phyloP scores from a whole-genome alignment of 108 stramenopile genomes.

The Mayamaea pseudoterrestris region DNA sequence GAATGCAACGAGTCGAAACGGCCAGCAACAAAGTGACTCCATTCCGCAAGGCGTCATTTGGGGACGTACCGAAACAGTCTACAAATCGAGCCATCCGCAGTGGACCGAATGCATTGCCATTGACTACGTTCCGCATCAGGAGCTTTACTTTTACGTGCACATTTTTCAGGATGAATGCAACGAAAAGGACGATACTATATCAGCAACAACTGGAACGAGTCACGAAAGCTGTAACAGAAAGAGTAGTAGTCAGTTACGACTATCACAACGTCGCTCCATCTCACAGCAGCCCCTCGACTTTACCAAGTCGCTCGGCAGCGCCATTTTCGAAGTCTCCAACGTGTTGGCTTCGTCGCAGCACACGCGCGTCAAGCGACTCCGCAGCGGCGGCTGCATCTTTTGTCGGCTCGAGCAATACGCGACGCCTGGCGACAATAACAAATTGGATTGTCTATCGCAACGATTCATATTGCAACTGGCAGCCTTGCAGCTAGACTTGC shows the following conservation, averaged over 20 bases:
- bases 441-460: too few relatives aligned
- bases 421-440: not conserved
- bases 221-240: too few relatives aligned
- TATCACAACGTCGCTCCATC: too few relatives aligned
- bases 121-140: conserved; percentile 39
- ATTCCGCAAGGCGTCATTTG: not conserved
- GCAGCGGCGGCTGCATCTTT: conserved; percentile 22
- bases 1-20: too few relatives aligned
- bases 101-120: conserved; percentile 35
- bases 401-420: conserved; percentile 13
- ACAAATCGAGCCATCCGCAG: conserved; percentile 22
- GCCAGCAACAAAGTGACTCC: too few relatives aligned
- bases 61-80: conserved; percentile 3
- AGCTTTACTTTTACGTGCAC: conserved; percentile 22
- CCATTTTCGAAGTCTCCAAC: conserved; percentile 51
- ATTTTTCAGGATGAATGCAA: conserved; percentile 7
- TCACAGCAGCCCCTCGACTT: not conserved
- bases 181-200: too few relatives aligned
- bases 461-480: conserved; percentile 17
- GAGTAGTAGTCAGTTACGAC: too few relatives aligned
- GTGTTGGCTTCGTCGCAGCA: conserved; percentile 35
- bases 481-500: conserved; percentile 4
- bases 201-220: not conserved
- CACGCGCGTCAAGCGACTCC: conserved; percentile 43
- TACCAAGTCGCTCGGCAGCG: conserved; percentile 20